phyloP scores from a whole-genome alignment of 495 filamentous ascomycete species.

The Xylaria sp. region DNA sequence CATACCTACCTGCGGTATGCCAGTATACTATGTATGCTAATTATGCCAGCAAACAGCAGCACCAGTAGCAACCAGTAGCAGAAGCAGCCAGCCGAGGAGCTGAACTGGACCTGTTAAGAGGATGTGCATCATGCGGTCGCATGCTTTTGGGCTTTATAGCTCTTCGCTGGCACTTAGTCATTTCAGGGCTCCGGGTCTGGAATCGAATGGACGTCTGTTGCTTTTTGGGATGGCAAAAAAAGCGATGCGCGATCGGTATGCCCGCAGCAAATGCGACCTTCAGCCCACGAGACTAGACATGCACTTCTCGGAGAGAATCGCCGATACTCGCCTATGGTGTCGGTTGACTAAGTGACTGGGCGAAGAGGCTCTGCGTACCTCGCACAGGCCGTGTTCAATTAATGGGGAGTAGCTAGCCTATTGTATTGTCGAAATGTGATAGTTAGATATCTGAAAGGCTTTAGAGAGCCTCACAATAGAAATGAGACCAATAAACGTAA shows the following conservation, averaged over 20 bases:
- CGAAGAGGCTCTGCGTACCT: conserved; percentile 12
- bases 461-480: neutral
- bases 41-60: too few relatives aligned
- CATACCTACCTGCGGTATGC: too few relatives aligned
- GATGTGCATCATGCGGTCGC: conserved; percentile 1
- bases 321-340: conserved; percentile 10
- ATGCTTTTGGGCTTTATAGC: neutral
- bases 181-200: conserved; percentile 13
- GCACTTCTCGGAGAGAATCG: conserved; percentile 14
- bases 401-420: neutral
- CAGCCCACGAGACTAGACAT: neutral
- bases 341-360: neutral
- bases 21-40: neutral
- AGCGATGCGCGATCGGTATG: conserved; percentile 1
- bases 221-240: neutral
- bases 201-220: neutral
- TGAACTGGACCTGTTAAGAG: neutral
- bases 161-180: neutral
- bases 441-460: neutral
- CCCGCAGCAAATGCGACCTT: conserved; percentile 16
- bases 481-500: neutral
- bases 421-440: neutral
- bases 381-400: neutral
- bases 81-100: neutral
- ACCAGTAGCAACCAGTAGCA: too few relatives aligned